These are phyloP conservation scores for Termitomyces sp. DNA, from an alignment of 768 basidiomycete genomes.

Conservation along the genomic window DNA sequence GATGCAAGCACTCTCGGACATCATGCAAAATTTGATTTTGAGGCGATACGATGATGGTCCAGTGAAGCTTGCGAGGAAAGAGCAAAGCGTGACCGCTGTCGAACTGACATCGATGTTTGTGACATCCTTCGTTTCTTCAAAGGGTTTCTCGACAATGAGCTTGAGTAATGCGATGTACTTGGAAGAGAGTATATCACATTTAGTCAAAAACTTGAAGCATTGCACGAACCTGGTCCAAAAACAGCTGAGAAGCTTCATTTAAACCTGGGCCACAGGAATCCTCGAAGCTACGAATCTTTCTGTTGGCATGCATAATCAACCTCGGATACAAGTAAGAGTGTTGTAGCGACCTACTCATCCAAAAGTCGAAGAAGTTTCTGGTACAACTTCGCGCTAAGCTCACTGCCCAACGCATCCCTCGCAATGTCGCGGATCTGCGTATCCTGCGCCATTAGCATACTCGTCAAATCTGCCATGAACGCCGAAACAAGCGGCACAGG, in stretches of 20 bases:
- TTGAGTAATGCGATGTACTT: slow-evolving; percentile 76
- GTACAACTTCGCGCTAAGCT: slow-evolving; percentile 70
- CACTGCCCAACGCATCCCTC: slow-evolving; percentile 74
- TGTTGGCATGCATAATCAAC: slow-evolving; percentile 17
- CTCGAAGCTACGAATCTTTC: slow-evolving; percentile 49
- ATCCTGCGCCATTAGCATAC: slow-evolving; percentile 57
- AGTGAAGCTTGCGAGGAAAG: slow-evolving; percentile 59
- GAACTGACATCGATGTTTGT: slow-evolving; percentile 60
- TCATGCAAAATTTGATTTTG: slow-evolving; percentile 69
- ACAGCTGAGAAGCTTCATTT: slow-evolving; percentile 39
- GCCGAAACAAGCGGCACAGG: slow-evolving; percentile 53
- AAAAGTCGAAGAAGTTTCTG: slow-evolving; percentile 63
- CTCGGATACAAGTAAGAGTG: not conserved
- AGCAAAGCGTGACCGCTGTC: slow-evolving; percentile 53
- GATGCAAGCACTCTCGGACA: slow-evolving; percentile 65
- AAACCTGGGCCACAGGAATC: slow-evolving; percentile 40
- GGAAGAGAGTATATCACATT: not conserved
- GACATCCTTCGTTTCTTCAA: slow-evolving; percentile 52
- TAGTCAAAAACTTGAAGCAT: not conserved
- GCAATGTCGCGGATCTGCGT: slow-evolving; percentile 72
- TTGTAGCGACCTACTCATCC: slow-evolving; percentile 52
- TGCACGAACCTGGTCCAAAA: slow-evolving; percentile 66
- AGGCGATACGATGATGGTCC: slow-evolving; percentile 54
- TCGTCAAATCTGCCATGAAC: slow-evolving; percentile 68
- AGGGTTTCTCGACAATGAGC: slow-evolving; percentile 69